Evolutionary conservation across 2,329 filamentous ascomycete genomes (phyloP).

Genomic region (Ophiosphaerella herpotricha): DNA sequence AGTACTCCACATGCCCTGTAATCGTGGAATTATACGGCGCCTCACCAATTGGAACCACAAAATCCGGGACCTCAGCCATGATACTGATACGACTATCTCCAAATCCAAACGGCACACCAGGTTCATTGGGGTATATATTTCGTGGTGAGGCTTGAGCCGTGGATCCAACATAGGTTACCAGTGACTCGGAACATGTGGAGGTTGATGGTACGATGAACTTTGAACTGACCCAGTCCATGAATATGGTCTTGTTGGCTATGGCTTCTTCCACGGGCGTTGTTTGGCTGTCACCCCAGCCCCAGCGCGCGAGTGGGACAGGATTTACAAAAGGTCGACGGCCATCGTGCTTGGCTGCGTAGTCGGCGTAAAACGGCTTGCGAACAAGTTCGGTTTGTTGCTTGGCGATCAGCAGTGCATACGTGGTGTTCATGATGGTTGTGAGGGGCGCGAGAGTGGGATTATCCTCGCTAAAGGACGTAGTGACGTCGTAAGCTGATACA

Average conservation of each 20-base stretch:
- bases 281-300: slow-evolving; percentile 52
- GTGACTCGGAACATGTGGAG: slow-evolving; percentile 54
- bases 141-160: slow-evolving; percentile 48
- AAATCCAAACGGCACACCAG: slow-evolving; percentile 56
- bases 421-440: slow-evolving; percentile 47
- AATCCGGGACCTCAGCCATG: slow-evolving; percentile 55
- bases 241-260: slow-evolving; percentile 56
- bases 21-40: slow-evolving; percentile 53
- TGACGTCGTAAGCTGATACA: slow-evolving; percentile 44
- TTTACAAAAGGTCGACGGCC: slow-evolving; percentile 56
- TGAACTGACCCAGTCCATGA: slow-evolving; percentile 55
- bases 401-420: slow-evolving; percentile 54
- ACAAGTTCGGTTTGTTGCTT: slow-evolving; percentile 55
- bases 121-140: slow-evolving; percentile 51
- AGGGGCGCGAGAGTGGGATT: slow-evolving; percentile 40
- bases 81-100: slow-evolving; percentile 53
- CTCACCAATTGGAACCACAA: slow-evolving; percentile 52
- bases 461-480: slow-evolving; percentile 42
- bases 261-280: slow-evolving; percentile 49
- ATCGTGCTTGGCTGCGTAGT: slow-evolving; percentile 53
- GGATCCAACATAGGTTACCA: slow-evolving; percentile 56
- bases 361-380: slow-evolving; percentile 55
- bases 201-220: slow-evolving; percentile 50
- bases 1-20: slow-evolving; percentile 54
- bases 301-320: slow-evolving; percentile 54